These are phyloP conservation scores for Trichodelitschia bisporula DNA, from an alignment of 495 filamentous ascomycete species.

Conservation along the genomic window DNA sequence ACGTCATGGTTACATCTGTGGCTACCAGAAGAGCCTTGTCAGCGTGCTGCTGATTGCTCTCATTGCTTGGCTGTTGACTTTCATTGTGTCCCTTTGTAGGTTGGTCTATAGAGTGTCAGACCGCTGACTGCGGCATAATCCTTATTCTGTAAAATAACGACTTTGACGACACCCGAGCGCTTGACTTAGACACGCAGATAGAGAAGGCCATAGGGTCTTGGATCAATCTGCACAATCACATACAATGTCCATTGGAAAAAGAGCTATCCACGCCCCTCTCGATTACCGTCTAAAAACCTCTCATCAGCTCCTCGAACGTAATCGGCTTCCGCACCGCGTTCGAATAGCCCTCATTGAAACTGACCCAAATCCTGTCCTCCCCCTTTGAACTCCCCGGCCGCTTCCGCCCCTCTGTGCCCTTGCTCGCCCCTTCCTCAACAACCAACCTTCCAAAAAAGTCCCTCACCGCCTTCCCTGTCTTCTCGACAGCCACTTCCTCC, in stretches of 20 bases:
- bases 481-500: neutral
- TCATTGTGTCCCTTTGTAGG: no score
- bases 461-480: neutral
- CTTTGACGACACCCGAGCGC: no score
- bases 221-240: no score
- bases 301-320: constrained; percentile 62
- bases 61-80: constrained; percentile 73
- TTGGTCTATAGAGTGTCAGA: no score
- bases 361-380: constrained; percentile 55
- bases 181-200: no score
- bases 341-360: constrained; percentile 84
- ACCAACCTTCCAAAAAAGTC: constrained; percentile 12
- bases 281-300: constrained; percentile 33
- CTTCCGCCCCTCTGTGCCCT: constrained; percentile 10
- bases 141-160: no score
- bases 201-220: no score
- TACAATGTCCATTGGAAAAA: no score
- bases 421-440: constrained; percentile 13
- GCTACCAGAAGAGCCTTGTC: constrained; percentile 50
- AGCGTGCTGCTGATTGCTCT: constrained; percentile 63
- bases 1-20: constrained; percentile 29
- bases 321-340: constrained; percentile 91
- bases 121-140: no score
- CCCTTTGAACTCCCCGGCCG: constrained; percentile 13
- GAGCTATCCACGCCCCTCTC: no score